These are phyloP conservation scores for Aureobasidium musti DNA, from an alignment of 2,329 filamentous ascomycete species.

Conservation along the genomic window DNA sequence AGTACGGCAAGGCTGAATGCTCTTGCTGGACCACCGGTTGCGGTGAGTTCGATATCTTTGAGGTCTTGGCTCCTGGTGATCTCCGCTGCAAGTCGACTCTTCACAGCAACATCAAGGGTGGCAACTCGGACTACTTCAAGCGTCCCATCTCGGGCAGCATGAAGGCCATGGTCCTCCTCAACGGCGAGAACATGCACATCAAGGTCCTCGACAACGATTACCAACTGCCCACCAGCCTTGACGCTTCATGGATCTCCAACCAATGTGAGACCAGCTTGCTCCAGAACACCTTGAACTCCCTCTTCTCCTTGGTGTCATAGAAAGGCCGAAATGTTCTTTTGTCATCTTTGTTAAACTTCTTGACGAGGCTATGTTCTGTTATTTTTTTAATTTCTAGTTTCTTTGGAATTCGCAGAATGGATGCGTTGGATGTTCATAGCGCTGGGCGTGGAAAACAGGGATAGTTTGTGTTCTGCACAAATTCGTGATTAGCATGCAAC, in stretches of 20 bases:
- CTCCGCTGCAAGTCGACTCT: constrained; percentile 69
- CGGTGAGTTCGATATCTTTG: constrained; percentile 75
- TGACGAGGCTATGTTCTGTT: constrained; percentile 18
- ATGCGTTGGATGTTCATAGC: constrained; percentile 28
- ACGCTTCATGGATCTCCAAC: constrained; percentile 40
- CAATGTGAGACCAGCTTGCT: constrained; percentile 40
- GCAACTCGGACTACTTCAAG: constrained; percentile 70
- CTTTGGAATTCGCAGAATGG: neutral
- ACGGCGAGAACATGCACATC: constrained; percentile 58
- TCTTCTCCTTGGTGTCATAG: constrained; percentile 39
- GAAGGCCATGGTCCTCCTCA: constrained; percentile 66
- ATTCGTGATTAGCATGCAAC: constrained; percentile 23
- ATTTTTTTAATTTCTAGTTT: constrained; percentile 4
- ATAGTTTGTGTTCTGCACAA: constrained; percentile 25
- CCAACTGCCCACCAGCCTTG: constrained; percentile 44
- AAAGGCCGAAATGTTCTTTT: neutral
- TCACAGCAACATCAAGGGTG: constrained; percentile 63
- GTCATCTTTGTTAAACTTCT: constrained; percentile 1
- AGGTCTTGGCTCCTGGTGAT: constrained; percentile 67
- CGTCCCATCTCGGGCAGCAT: constrained; percentile 62
- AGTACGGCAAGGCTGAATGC: constrained; percentile 65
- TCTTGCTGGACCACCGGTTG: constrained; percentile 72
- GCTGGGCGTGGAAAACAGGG: constrained; percentile 8
- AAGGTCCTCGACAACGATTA: constrained; percentile 50
- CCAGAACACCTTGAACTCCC: constrained; percentile 43